A percentile compares a stretch with the other conserved stretches of the same genome.
Evolutionary conservation across 2,329 filamentous ascomycete genomes (phyloP).

Genomic region (Pseudocercospora pini-densiflorae): DNA sequence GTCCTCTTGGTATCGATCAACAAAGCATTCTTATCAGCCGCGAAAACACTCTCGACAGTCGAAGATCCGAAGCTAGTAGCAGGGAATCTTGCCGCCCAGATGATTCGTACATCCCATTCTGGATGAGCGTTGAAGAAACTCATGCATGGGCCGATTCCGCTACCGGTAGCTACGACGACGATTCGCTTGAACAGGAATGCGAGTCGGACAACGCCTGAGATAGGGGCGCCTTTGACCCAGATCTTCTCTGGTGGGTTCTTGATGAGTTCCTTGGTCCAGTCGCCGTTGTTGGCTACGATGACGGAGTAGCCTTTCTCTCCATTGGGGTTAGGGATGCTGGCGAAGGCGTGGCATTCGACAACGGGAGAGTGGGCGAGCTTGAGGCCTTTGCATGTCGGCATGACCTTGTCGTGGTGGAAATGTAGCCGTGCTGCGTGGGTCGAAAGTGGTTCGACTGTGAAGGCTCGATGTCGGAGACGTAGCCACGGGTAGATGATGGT

Average conservation of each 20-base stretch:
- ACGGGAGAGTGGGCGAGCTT: constrained; percentile 33
- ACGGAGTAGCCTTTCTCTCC: constrained; percentile 64
- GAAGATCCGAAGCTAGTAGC: constrained; percentile 64
- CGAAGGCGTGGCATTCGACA: constrained; percentile 76
- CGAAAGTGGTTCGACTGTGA: constrained; percentile 70
- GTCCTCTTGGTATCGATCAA: constrained; percentile 66
- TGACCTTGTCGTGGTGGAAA: constrained; percentile 66
- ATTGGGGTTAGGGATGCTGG: constrained; percentile 67
- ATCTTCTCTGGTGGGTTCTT: constrained; percentile 63
- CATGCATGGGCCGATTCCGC: constrained; percentile 72
- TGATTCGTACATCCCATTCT: constrained; percentile 59
- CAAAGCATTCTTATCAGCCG: constrained; percentile 64
- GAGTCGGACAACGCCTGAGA: constrained; percentile 69
- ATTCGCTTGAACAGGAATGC: constrained; percentile 68
- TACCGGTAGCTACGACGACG: constrained; percentile 72
- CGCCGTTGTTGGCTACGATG: constrained; percentile 73
- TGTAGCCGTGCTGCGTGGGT: constrained; percentile 73
- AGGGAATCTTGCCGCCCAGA: constrained; percentile 71
- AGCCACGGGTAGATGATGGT: constrained; percentile 75
- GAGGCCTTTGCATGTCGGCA: constrained; percentile 47
- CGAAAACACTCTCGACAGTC: constrained; percentile 60
- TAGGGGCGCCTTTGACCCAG: constrained; percentile 71
- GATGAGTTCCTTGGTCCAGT: constrained; percentile 73
- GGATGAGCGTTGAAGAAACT: constrained; percentile 61
- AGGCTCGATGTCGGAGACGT: constrained; percentile 68